These are phyloP conservation scores for Rosa hybrid DNA, from an alignment of 331 rosid species.

Conservation along the genomic window DNA sequence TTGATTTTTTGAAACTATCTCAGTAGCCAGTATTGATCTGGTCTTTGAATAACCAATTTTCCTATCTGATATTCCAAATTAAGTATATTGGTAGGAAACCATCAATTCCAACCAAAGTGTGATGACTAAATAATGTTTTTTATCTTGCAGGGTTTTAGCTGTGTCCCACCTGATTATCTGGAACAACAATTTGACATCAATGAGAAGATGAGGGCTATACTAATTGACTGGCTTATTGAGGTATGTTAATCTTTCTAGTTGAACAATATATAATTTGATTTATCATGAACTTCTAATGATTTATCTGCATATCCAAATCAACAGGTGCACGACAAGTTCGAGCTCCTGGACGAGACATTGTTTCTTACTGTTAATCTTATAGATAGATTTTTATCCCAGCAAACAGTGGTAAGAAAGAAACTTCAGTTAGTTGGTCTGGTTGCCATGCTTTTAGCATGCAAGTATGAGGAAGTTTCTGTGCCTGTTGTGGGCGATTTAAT, in stretches of 20 bases:
- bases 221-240: conserved; percentile 97
- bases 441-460: conserved; percentile 97
- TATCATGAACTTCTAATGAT: not conserved
- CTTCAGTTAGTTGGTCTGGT: conserved; percentile 97
- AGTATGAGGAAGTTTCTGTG: conserved; percentile 93
- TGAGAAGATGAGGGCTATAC: conserved; percentile 92
- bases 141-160: conserved; percentile 58
- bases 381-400: conserved; percentile 74
- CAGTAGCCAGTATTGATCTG: not conserved
- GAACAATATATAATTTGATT: conserved; percentile 31
- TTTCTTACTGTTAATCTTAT: conserved; percentile 77
- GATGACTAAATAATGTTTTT: conserved; percentile 26
- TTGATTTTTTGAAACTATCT: too few relatives aligned
- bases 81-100: not conserved
- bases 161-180: conserved; percentile 71
- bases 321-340: conserved; percentile 96
- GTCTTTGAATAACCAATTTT: not conserved
- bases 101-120: conserved; percentile 13
- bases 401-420: conserved; percentile 72
- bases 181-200: conserved; percentile 76
- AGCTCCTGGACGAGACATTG: conserved; percentile 88
- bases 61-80: not conserved
- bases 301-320: conserved; percentile 18
- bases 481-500: conserved; percentile 87
- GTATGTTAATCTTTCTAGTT: conserved; percentile 35